These are phyloP conservation scores for Ogataea hybrid DNA, from an alignment of 1,139 yeast species.

Conservation along the genomic window DNA sequence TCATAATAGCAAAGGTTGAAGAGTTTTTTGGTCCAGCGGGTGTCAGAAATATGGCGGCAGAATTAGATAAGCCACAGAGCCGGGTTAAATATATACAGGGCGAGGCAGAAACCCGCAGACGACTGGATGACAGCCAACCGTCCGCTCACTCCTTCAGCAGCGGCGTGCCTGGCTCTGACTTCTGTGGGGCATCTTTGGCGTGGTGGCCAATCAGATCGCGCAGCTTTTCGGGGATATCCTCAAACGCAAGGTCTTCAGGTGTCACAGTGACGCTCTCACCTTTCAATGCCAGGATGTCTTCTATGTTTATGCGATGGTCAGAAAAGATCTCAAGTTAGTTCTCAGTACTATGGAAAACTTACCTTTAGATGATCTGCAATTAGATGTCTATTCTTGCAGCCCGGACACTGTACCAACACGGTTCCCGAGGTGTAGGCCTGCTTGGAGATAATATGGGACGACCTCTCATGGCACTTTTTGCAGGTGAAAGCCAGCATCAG, in stretches of 20 bases:
- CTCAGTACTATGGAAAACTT: conserved; percentile 16
- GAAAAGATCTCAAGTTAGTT: conserved; percentile 52
- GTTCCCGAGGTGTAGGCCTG: conserved; percentile 90
- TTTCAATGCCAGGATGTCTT: conserved; percentile 72
- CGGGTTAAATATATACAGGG: neutral
- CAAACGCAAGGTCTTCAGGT: conserved; percentile 64
- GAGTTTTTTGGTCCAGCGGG: conserved; percentile 5
- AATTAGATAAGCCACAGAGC: conserved; percentile 1
- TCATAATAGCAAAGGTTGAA: conserved; percentile 15
- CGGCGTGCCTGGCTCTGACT: conserved; percentile 11
- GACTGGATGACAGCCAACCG: neutral
- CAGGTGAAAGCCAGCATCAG: conserved; percentile 91
- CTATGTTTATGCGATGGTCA: conserved; percentile 70
- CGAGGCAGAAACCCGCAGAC: neutral
- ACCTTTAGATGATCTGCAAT: conserved; percentile 86
- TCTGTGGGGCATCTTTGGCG: conserved; percentile 61
- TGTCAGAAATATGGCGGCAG: conserved; percentile 6
- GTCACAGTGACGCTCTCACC: conserved; percentile 71
- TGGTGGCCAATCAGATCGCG: conserved; percentile 54
- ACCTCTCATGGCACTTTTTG: conserved; percentile 78
- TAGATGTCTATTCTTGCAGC: conserved; percentile 82
- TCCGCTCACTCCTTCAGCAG: neutral
- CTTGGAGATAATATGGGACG: conserved; percentile 84
- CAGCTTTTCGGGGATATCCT: conserved; percentile 70
- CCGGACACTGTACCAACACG: conserved; percentile 88